phyloP scores from a whole-genome alignment of 306 rosid species.

The Nissolia schottii region DNA sequence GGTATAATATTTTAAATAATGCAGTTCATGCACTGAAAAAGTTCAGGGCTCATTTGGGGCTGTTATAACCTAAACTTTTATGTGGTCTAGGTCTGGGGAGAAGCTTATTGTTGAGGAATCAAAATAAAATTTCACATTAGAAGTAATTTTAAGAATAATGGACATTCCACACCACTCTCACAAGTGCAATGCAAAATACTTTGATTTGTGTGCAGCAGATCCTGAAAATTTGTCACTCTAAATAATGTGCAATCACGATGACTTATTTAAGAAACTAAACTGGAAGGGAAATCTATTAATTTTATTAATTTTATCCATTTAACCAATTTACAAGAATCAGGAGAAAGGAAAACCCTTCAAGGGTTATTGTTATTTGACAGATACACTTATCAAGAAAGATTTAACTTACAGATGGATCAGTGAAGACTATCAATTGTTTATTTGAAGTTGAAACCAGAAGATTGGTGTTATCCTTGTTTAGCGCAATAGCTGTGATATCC shows the following conservation, averaged over 20 bases:
- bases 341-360: not conserved
- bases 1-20: constrained; percentile 12
- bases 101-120: not conserved
- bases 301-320: not conserved
- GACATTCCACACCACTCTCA: not conserved
- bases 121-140: not conserved
- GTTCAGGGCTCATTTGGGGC: not conserved
- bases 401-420: constrained; percentile 89
- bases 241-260: not conserved
- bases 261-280: not conserved
- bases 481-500: constrained; percentile 82
- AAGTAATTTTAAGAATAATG: not conserved
- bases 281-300: constrained; percentile 1
- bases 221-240: not conserved
- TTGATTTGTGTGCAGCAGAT: not conserved
- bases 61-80: not conserved
- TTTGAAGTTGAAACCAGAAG: constrained; percentile 88
- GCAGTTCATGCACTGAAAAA: constrained; percentile 1
- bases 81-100: not conserved
- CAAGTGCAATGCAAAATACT: not conserved
- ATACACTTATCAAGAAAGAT: not conserved
- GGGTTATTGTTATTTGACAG: not conserved
- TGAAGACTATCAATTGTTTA: constrained; percentile 79
- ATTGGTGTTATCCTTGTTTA: constrained; percentile 81
- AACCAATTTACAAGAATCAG: constrained; percentile 4